Conservation (phyloP, 1,284 basidiomycete species). For the Boletellus dicymbophilus region DNA sequence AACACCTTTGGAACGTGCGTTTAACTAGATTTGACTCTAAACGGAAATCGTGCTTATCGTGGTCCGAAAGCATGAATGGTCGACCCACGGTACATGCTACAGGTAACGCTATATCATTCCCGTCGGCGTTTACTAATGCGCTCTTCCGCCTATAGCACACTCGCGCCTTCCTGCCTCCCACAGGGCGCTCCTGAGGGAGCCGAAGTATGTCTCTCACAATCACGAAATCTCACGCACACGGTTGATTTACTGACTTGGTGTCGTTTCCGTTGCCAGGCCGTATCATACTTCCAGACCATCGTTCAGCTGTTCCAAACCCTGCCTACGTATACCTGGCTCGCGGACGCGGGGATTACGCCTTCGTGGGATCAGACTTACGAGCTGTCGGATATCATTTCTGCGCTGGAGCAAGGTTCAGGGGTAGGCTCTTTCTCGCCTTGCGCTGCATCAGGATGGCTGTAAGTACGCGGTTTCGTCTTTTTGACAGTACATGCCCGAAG, state of each 20-base stretch:
- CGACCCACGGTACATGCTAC: slow-evolving; percentile 74
- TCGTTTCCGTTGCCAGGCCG: slow-evolving; percentile 40
- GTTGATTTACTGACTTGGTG: neutral
- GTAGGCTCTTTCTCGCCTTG: slow-evolving; percentile 16
- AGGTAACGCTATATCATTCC: slow-evolving; percentile 39
- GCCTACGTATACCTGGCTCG: slow-evolving; percentile 73
- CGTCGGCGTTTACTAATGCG: neutral
- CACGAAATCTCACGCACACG: neutral
- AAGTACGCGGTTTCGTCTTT: neutral
- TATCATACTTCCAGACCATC: slow-evolving; percentile 69
- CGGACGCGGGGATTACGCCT: slow-evolving; percentile 69
- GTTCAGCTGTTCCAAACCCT: slow-evolving; percentile 62
- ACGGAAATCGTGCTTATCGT: slow-evolving; percentile 3
- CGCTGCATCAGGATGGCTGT: neutral
- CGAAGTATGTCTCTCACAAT: slow-evolving; percentile 41
- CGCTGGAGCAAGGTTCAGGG: slow-evolving; percentile 51
- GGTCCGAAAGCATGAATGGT: slow-evolving; percentile 61
- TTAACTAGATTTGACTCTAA: neutral
- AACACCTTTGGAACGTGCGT: slow-evolving; percentile 72
- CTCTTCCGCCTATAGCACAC: slow-evolving; percentile 46
- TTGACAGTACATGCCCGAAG: slow-evolving; percentile 54
- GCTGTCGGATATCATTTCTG: slow-evolving; percentile 56
- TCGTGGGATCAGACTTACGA: slow-evolving; percentile 55
- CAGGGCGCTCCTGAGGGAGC: slow-evolving; percentile 57
- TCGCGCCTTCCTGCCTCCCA: slow-evolving; percentile 60